Base-by-base conservation (phyloP, 164 flowering plant genomes). In the Santalum album region DNA sequence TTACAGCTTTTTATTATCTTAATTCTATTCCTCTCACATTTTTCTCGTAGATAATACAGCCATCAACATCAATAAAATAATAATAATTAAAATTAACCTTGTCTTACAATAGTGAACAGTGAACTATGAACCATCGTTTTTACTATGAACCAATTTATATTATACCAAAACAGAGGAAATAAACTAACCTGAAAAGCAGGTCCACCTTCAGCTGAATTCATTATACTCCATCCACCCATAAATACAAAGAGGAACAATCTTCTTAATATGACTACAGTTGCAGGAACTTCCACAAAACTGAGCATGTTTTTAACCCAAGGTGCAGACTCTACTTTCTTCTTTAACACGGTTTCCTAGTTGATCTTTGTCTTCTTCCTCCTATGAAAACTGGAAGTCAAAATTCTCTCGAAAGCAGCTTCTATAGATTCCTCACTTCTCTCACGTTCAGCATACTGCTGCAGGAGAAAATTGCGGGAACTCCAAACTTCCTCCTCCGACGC, bases 111-210 rank as follows among this genome's bases (percentile, higher is more conserved):
- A n/a, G n/a, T n/a, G n/a, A n/a, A n/a, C n/a, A n/a, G n/a, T n/a
- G n/a, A n/a, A n/a, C n/a, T n/a, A n/a, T n/a, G n/a, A n/a, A n/a
- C n/a, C n/a, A n/a, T n/a, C n/a, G n/a, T n/a, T n/a, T 7, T 4
- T 12, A 26, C 15, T 47, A 21, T n/a, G n/a, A n/a, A n/a, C n/a
- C n/a, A n/a, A n/a, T n/a, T n/a, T n/a, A n/a, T n/a, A n/a, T n/a
- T n/a, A n/a, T n/a, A n/a, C n/a, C n/a, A n/a, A n/a, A 19, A 48
- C 12, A 29, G 10, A 20, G 57, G 15, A 40, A 0, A 53, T 12
- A 21, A 56, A 62, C 77, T 66, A 61, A 91, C 98, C 96, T 92
- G 99, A 60, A 89, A 89, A 42, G 99, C 99, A 65, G 96, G 99
- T 40, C 99, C 99, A 62, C 85, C 81, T 60, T 92, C 94, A 54